Percentiles rank a stretch among this genome's conserved stretches.
Conservation (phyloP, 257 asterid species). For the Gentiana straminea region DNA sequence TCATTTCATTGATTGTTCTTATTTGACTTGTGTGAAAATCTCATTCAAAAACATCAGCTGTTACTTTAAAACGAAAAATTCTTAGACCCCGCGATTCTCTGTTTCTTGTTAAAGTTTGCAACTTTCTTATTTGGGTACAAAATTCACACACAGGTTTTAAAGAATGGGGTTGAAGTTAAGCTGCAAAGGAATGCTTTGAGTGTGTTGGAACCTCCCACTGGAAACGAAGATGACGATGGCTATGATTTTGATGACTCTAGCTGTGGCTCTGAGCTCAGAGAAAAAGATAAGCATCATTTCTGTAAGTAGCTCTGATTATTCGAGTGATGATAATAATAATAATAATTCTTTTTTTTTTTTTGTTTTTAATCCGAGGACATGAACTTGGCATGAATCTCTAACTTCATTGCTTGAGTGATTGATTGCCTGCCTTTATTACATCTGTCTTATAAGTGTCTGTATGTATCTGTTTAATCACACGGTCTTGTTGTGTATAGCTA, state of each 20-base stretch:
- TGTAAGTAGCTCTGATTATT: slow-evolving; percentile 30
- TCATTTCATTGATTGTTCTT: background rate
- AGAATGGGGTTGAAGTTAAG: slow-evolving; percentile 92
- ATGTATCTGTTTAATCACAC: background rate
- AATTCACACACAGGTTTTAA: slow-evolving; percentile 48
- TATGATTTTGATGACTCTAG: slow-evolving; percentile 66
- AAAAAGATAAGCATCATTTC: slow-evolving; percentile 45
- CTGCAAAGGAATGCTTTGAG: slow-evolving; percentile 94
- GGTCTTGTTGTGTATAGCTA: slow-evolving; percentile 34
- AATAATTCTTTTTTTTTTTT: too few relatives aligned
- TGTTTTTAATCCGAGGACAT: background rate
- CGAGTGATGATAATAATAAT: background rate
- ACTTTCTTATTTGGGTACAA: background rate
- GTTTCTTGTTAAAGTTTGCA: background rate
- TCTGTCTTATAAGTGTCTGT: background rate
- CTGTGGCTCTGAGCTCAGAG: slow-evolving; percentile 71
- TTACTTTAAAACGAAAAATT: background rate
- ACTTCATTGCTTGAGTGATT: background rate
- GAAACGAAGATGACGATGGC: slow-evolving; percentile 62
- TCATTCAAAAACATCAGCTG: background rate
- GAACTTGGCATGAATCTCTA: background rate
- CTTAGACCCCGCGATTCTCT: background rate
- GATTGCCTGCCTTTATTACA: background rate
- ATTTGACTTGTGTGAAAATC: too few relatives aligned
- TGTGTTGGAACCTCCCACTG: slow-evolving; percentile 86